Percentiles rank a stretch among this genome's conserved stretches.
These are phyloP conservation scores for Nicotiana tabacum DNA, from an alignment of 257 asterid genomes.

Conservation along the genomic window DNA sequence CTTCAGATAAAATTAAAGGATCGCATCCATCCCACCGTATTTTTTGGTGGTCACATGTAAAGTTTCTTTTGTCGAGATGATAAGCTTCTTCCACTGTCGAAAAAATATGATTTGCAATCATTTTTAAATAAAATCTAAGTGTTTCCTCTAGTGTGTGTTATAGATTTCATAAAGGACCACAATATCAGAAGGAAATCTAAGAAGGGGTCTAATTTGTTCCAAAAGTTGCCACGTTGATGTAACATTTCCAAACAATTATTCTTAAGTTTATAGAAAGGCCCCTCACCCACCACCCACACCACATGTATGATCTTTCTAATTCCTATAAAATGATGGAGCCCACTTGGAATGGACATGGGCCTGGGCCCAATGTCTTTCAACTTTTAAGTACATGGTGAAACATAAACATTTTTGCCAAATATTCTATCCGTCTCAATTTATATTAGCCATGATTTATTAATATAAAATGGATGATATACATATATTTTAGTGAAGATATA, in stretches of 20 bases:
- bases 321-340: neutral
- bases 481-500: too few species aligned
- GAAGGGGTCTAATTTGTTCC: neutral
- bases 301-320: neutral
- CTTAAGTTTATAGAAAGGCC: neutral
- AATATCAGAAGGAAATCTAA: neutral
- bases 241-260: neutral
- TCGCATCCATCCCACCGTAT: too few species aligned
- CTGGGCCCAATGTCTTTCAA: neutral
- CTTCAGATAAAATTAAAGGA: too few species aligned
- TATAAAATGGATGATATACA: too few species aligned
- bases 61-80: too few species aligned
- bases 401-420: too few species aligned
- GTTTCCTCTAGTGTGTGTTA: neutral
- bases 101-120: neutral
- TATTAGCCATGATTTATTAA: too few species aligned
- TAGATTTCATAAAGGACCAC: neutral
- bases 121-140: slow-evolving; percentile 1
- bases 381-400: neutral
- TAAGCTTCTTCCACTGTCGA: too few species aligned
- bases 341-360: neutral
- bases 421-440: too few species aligned
- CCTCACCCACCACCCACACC: neutral
- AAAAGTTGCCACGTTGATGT: neutral
- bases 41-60: too few species aligned